A percentile compares a stretch with the other conserved stretches of the same genome.
phyloP scores from a whole-genome alignment of 2,329 filamentous ascomycete species.

The Aspergillus sp. region DNA sequence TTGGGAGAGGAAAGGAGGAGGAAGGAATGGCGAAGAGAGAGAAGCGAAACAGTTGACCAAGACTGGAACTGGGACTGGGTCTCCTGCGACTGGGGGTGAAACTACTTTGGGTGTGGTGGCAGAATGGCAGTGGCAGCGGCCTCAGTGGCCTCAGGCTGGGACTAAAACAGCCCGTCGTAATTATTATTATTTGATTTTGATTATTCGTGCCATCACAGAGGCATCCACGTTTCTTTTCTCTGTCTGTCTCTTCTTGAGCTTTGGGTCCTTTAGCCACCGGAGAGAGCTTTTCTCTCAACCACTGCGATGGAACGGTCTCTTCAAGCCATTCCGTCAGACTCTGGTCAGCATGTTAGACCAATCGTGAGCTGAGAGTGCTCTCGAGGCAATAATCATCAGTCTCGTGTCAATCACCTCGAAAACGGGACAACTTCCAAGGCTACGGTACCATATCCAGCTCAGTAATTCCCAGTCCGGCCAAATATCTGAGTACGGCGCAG shows the following conservation, averaged over 20 bases:
- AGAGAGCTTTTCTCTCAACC: background rate
- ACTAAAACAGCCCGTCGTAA: background rate
- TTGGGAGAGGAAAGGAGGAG: conserved; percentile 14
- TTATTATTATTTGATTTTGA: background rate
- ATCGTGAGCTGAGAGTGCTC: background rate
- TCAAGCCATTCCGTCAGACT: conserved; percentile 1
- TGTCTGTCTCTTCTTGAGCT: background rate
- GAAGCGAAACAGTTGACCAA: conserved; percentile 15
- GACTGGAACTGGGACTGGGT: conserved; percentile 10
- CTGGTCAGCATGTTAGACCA: background rate
- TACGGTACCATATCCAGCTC: conserved; percentile 6
- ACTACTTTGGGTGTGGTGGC: conserved; percentile 9
- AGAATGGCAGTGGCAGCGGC: background rate
- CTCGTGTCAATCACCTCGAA: conserved; percentile 1
- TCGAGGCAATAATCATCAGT: background rate
- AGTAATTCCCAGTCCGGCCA: background rate
- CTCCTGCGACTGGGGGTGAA: conserved; percentile 12
- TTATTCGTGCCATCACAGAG: background rate
- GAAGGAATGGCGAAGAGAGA: conserved; percentile 13
- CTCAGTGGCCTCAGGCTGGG: conserved; percentile 1
- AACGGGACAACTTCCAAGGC: conserved; percentile 13
- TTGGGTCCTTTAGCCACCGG: background rate
- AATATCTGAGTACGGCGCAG: conserved; percentile 3
- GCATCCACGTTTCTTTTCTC: background rate
- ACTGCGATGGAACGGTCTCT: background rate